Conservation (phyloP, 805 yeast species). For the Sungouiella blattae region DNA sequence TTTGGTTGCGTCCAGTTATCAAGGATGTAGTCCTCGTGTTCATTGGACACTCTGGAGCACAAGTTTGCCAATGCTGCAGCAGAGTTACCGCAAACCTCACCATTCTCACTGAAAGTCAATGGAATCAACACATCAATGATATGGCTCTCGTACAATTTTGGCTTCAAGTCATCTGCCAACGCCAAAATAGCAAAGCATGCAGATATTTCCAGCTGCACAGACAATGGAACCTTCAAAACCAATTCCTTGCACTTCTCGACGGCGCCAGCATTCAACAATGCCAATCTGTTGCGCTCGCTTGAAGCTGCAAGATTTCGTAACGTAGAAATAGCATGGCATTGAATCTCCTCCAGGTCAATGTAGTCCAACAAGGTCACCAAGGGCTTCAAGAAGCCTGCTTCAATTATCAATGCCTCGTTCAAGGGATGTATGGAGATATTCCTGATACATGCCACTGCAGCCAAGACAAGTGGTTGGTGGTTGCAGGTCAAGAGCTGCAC, state of each 20-base stretch:
- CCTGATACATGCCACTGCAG: slow-evolving; percentile 97
- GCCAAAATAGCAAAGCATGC: slow-evolving; percentile 98
- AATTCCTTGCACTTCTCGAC: slow-evolving; percentile 88
- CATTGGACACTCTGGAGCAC: slow-evolving; percentile 79
- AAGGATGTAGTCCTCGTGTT: slow-evolving; percentile 70
- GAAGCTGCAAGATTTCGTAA: slow-evolving; percentile 94
- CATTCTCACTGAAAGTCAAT: slow-evolving; percentile 78
- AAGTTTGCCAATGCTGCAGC: slow-evolving; percentile 97
- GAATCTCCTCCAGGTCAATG: slow-evolving; percentile 90
- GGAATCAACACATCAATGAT: slow-evolving; percentile 88
- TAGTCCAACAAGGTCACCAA: slow-evolving; percentile 80
- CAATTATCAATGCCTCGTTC: slow-evolving; percentile 92
- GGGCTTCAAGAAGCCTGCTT: slow-evolving; percentile 93
- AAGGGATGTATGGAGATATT: slow-evolving; percentile 95
- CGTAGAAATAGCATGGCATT: slow-evolving; percentile 97
- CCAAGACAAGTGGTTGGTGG: slow-evolving; percentile 88
- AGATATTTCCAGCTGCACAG: slow-evolving; percentile 92
- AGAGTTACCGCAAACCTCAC: slow-evolving; percentile 96
- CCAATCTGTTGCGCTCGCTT: slow-evolving; percentile 87
- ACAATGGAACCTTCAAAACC: slow-evolving; percentile 79
- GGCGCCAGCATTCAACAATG: slow-evolving; percentile 91
- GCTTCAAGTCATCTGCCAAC: slow-evolving; percentile 89
- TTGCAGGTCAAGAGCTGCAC: slow-evolving; percentile 85
- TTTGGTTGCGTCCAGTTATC: slow-evolving; percentile 75
- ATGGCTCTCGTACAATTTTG: slow-evolving; percentile 76